These are phyloP conservation scores for Heracleum sosnowskyi DNA, from an alignment of 129 eudicot species.

Conservation along the genomic window DNA sequence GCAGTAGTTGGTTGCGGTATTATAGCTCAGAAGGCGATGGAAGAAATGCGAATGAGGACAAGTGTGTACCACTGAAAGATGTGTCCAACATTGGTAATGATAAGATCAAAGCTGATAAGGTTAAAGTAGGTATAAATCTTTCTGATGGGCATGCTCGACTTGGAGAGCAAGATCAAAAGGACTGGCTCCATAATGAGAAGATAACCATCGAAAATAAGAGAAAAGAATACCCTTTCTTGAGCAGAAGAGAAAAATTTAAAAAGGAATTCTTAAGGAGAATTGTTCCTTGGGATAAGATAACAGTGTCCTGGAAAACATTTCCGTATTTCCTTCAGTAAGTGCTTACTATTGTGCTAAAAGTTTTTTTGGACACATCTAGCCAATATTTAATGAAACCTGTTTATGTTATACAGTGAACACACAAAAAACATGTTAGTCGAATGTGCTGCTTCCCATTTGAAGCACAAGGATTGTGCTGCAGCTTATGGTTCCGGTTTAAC, in stretches of 20 bases:
- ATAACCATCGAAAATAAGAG: constrained; percentile 70
- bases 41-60: constrained; percentile 68
- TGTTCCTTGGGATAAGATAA: constrained; percentile 88
- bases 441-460: constrained; percentile 81
- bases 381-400: constrained; percentile 9
- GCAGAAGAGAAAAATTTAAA: constrained; percentile 56
- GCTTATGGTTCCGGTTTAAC: constrained; percentile 62
- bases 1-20: constrained; percentile 31
- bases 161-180: constrained; percentile 88
- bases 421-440: constrained; percentile 72
- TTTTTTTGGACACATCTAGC: background rate
- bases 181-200: constrained; percentile 85
- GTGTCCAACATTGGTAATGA: constrained; percentile 33
- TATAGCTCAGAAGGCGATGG: constrained; percentile 88
- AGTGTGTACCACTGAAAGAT: constrained; percentile 44
- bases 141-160: constrained; percentile 77
- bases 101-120: constrained; percentile 21
- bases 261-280: constrained; percentile 75
- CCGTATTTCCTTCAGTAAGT: constrained; percentile 77
- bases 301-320: constrained; percentile 84
- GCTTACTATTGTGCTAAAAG: background rate
- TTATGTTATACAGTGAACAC: constrained; percentile 43
- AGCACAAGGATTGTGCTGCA: constrained; percentile 53
- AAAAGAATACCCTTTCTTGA: constrained; percentile 82
- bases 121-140: constrained; percentile 26